Conservation (phyloP, 2,329 filamentous ascomycete genomes). For the Lasiodiplodia hormozganensis region DNA sequence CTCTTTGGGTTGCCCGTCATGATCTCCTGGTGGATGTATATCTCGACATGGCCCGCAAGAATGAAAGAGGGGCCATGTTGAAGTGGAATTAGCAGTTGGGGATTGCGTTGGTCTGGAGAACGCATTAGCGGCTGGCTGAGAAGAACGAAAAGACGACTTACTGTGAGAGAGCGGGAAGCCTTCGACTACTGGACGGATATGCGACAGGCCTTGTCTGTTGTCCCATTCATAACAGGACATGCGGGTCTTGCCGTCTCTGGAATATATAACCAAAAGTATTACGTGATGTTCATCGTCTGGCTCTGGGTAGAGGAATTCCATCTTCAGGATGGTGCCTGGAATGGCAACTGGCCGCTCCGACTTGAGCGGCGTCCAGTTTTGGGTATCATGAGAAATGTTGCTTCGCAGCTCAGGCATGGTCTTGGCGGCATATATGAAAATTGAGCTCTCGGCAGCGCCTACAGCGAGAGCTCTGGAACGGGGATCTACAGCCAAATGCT, state of each 20-base stretch:
- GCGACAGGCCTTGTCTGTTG: slow-evolving; percentile 49
- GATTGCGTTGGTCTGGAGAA: slow-evolving; percentile 41
- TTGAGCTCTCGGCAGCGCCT: slow-evolving; percentile 71
- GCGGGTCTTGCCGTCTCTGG: slow-evolving; percentile 52
- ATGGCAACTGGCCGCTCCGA: slow-evolving; percentile 57
- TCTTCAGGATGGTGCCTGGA: slow-evolving; percentile 78
- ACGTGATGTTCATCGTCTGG: slow-evolving; percentile 71
- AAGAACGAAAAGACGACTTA: slow-evolving; percentile 29
- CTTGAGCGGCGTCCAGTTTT: slow-evolving; percentile 66
- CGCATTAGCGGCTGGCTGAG: neutral
- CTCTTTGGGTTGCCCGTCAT: slow-evolving; percentile 47
- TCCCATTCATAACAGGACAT: slow-evolving; percentile 62
- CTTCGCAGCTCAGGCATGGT: slow-evolving; percentile 59
- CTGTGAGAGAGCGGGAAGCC: slow-evolving; percentile 20
- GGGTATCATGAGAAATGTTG: slow-evolving; percentile 54
- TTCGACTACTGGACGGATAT: slow-evolving; percentile 27
- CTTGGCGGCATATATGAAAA: slow-evolving; percentile 75
- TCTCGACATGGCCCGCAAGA: slow-evolving; percentile 45
- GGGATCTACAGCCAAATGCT: slow-evolving; percentile 79
- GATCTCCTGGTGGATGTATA: slow-evolving; percentile 49
- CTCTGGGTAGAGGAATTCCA: slow-evolving; percentile 83
- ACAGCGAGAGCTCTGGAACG: slow-evolving; percentile 70
- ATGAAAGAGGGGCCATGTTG: slow-evolving; percentile 50
- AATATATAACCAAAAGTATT: slow-evolving; percentile 73
- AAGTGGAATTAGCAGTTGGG: slow-evolving; percentile 51